Conservation (phyloP, 495 filamentous ascomycete species). For the Hyaloscypha variabilis region DNA sequence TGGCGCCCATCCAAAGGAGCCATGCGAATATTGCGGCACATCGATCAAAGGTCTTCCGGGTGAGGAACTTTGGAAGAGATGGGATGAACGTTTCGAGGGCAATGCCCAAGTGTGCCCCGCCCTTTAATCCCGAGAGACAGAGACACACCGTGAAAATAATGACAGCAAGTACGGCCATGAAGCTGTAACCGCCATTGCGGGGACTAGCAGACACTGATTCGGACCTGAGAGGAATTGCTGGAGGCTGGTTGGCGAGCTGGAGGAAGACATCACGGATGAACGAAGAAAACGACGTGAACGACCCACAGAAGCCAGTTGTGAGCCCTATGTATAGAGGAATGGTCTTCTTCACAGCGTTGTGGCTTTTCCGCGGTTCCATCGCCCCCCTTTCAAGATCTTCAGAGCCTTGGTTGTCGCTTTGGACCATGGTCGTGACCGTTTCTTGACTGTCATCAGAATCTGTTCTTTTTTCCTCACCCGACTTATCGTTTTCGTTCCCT, state of each 20-base stretch:
- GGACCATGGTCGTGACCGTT: neutral
- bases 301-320: conserved; percentile 90
- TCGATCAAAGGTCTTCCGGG: conserved; percentile 63
- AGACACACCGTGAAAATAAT: conserved; percentile 67
- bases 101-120: conserved; percentile 77
- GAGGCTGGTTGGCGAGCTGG: conserved; percentile 74
- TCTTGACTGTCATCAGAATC: conserved; percentile 32
- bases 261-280: conserved; percentile 85
- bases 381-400: conserved; percentile 16
- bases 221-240: conserved; percentile 35
- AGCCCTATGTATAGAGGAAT: conserved; percentile 89
- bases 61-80: conserved; percentile 55
- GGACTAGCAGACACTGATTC: conserved; percentile 15
- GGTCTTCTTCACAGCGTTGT: conserved; percentile 69
- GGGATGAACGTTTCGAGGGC: conserved; percentile 55
- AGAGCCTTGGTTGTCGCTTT: neutral
- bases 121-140: conserved; percentile 64
- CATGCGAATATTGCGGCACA: conserved; percentile 61
- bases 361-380: conserved; percentile 42
- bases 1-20: conserved; percentile 75
- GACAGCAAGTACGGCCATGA: conserved; percentile 77
- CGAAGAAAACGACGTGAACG: conserved; percentile 85
- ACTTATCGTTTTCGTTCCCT: conserved; percentile 32
- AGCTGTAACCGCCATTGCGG: conserved; percentile 74
- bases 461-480: conserved; percentile 11